A percentile compares a stretch with the other conserved stretches of the same genome.
Evolutionary conservation across 2,329 filamentous ascomycete genomes (phyloP).

Genomic region (Diplodia mutila): DNA sequence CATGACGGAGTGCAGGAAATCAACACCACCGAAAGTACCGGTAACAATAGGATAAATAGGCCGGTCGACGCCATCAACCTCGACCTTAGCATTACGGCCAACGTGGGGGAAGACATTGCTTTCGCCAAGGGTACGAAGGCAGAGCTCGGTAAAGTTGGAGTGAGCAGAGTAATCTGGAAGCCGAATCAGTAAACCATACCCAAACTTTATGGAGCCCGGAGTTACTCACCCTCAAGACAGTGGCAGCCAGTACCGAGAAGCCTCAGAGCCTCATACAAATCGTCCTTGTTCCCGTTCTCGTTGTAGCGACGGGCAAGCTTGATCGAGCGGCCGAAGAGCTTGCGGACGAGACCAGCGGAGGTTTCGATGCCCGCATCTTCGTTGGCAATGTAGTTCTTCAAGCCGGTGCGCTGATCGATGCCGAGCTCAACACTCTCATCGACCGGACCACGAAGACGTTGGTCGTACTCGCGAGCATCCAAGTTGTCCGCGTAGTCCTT

Average conservation of each 20-base stretch:
- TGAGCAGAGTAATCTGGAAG: conserved; percentile 80
- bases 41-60: conserved; percentile 82
- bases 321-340: conserved; percentile 73
- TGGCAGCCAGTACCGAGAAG: conserved; percentile 86
- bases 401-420: conserved; percentile 66
- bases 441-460: conserved; percentile 77
- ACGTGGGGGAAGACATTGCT: conserved; percentile 83
- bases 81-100: conserved; percentile 71
- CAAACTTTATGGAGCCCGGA: neutral
- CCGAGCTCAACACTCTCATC: conserved; percentile 77
- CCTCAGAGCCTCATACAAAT: conserved; percentile 84
- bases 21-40: conserved; percentile 91
- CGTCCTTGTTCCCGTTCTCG: conserved; percentile 67
- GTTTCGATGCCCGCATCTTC: conserved; percentile 79
- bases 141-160: conserved; percentile 90
- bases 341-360: conserved; percentile 75
- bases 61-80: conserved; percentile 66
- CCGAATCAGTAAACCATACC: neutral
- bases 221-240: conserved; percentile 71
- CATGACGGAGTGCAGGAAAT: conserved; percentile 88
- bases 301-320: conserved; percentile 78
- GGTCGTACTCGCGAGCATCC: conserved; percentile 82
- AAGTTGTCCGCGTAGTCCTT: conserved; percentile 87
- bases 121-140: conserved; percentile 84
- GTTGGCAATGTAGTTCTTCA: conserved; percentile 96